Evolutionary conservation across 116 monocot genomes (phyloP).

Genomic region (Iris pallida): DNA sequence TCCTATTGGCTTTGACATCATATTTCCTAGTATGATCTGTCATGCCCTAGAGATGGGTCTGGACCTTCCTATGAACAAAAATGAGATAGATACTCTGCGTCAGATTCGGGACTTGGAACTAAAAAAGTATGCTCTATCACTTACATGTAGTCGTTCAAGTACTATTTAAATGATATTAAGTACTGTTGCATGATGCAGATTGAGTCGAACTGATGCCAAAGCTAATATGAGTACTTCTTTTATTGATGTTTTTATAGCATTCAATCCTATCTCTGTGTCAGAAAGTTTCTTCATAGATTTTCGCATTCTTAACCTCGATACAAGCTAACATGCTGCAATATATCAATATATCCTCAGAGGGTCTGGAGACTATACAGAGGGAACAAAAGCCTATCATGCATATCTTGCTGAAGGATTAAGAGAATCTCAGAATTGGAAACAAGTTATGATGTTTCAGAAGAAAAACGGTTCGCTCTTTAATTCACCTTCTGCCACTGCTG

Average conservation of each 20-base stretch:
- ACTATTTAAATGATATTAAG: too few relatives aligned
- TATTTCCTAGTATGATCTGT: constrained; percentile 65
- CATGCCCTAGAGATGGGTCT: constrained; percentile 55
- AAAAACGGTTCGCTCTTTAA: constrained; percentile 84
- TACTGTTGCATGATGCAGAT: too few relatives aligned
- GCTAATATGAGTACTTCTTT: too few relatives aligned
- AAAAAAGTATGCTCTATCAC: constrained; percentile 48
- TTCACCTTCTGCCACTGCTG: constrained; percentile 81
- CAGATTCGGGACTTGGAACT: constrained; percentile 49
- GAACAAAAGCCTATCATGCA: constrained; percentile 53
- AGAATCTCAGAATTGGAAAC: constrained; percentile 37
- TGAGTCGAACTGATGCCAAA: too few relatives aligned
- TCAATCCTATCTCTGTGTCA: too few relatives aligned
- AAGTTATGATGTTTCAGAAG: constrained; percentile 66
- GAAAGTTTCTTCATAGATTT: too few relatives aligned
- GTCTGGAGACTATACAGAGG: too few relatives aligned
- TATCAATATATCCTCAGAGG: too few relatives aligned
- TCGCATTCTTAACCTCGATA: too few relatives aligned
- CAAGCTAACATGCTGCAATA: too few relatives aligned
- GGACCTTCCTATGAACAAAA: constrained; percentile 43
- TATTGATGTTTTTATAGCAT: too few relatives aligned
- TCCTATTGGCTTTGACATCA: constrained; percentile 78
- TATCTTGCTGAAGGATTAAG: constrained; percentile 77
- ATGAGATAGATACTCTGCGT: constrained; percentile 25
- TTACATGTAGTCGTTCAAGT: too few relatives aligned